phyloP scores from a whole-genome alignment of 139 green algal genomes.

The Tetradesmus lagerheimii region DNA sequence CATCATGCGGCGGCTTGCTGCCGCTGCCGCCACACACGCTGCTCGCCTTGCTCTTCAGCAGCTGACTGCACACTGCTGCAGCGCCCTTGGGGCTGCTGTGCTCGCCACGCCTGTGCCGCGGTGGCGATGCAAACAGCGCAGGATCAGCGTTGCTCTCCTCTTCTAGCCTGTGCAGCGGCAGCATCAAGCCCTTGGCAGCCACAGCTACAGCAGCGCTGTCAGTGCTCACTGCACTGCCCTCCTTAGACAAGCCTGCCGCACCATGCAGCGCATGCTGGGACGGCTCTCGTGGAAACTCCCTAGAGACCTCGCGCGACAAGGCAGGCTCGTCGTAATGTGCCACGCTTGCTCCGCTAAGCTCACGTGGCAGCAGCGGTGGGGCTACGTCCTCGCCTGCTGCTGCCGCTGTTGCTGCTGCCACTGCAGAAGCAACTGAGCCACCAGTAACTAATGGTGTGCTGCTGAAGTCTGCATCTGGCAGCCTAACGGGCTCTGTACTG shows the following conservation, averaged over 20 bases:
- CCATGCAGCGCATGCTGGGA: neutral
- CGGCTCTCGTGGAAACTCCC: neutral
- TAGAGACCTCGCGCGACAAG: neutral
- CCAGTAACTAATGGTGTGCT: neutral
- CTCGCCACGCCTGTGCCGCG: slow-evolving; percentile 37
- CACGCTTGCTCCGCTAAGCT: neutral
- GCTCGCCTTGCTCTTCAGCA: slow-evolving; percentile 37
- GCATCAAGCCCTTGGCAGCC: slow-evolving; percentile 19
- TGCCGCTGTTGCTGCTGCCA: neutral
- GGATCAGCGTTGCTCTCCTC: neutral
- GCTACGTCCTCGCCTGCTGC: neutral
- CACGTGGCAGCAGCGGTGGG: neutral
- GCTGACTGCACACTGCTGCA: slow-evolving; percentile 16
- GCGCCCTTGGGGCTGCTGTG: slow-evolving; percentile 7
- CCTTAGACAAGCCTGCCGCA: neutral
- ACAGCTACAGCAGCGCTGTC: slow-evolving; percentile 31
- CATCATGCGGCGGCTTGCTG: neutral
- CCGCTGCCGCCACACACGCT: neutral
- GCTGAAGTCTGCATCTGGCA: neutral
- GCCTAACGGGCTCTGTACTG: neutral
- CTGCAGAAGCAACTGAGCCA: neutral
- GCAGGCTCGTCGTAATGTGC: neutral
- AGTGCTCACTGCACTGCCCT: slow-evolving; percentile 18
- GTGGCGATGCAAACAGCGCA: neutral
- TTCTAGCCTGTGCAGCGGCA: neutral